Conservation (phyloP, 1,139 yeast genomes). For the Saccharomyces hybrid region DNA sequence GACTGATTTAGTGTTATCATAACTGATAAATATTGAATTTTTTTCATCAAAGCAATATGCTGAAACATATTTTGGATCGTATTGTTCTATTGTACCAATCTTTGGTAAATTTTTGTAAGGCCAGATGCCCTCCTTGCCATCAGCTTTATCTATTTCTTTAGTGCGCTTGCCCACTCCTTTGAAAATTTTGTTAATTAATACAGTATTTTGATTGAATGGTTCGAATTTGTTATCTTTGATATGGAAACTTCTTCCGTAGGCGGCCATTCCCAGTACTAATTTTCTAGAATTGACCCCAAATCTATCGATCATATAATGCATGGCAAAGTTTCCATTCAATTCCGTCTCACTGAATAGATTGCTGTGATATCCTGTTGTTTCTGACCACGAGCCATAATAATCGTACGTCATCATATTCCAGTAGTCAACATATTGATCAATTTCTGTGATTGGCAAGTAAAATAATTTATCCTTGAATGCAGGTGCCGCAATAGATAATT, state of each 20-base stretch:
- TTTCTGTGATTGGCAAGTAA: conserved; percentile 38
- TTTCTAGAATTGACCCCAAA: conserved; percentile 43
- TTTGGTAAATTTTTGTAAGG: conserved; percentile 49
- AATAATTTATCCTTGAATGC: conserved; percentile 45
- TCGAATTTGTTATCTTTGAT: conserved; percentile 33
- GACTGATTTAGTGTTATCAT: conserved; percentile 56
- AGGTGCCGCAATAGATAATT: conserved; percentile 71
- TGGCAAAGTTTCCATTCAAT: conserved; percentile 43
- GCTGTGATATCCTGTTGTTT: conserved; percentile 55
- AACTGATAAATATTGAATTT: conserved; percentile 43
- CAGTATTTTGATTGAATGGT: conserved; percentile 11
- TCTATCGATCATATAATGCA: conserved; percentile 36
- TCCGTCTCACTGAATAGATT: conserved; percentile 49
- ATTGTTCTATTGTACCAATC: conserved; percentile 37
- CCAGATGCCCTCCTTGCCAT: conserved; percentile 46
- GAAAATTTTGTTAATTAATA: conserved; percentile 36
- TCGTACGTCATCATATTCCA: conserved; percentile 94
- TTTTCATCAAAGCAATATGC: conserved; percentile 47
- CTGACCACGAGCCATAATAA: conserved; percentile 73
- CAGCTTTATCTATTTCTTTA: conserved; percentile 28
- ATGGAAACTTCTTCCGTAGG: conserved; percentile 66
- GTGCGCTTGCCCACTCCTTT: conserved; percentile 36
- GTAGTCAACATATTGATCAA: conserved; percentile 52
- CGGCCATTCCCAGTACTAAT: conserved; percentile 79
- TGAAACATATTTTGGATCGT: conserved; percentile 47